These are phyloP conservation scores for Pleurotus ostreatus DNA, from an alignment of 768 basidiomycete genomes.

Conservation along the genomic window DNA sequence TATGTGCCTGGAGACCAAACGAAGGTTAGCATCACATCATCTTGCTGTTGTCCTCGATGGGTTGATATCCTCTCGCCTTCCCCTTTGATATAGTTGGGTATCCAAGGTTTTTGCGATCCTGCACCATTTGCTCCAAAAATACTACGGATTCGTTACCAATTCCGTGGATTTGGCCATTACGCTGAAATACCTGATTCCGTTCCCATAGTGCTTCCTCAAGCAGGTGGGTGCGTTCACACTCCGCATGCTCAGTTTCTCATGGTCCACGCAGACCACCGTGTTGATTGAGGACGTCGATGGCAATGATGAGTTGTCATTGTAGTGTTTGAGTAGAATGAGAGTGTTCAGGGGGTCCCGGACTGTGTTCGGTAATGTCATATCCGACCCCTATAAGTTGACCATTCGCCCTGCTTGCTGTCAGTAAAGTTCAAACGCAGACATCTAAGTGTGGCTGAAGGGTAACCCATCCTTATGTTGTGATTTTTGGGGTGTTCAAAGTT, in stretches of 20 bases:
- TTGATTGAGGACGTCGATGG: not conserved
- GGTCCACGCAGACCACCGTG: not conserved
- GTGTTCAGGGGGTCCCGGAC: too few species aligned
- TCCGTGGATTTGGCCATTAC: constrained; percentile 69
- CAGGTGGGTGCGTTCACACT: constrained; percentile 45
- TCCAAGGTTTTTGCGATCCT: constrained; percentile 90
- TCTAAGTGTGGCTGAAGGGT: not conserved
- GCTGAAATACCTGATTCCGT: constrained; percentile 71
- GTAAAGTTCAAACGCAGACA: not conserved
- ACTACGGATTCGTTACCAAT: constrained; percentile 71
- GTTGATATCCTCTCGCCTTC: not conserved
- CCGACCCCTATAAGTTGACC: not conserved
- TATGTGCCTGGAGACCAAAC: constrained; percentile 70
- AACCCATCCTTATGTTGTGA: not conserved
- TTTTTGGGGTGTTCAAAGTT: not conserved
- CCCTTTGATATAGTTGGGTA: constrained; percentile 43
- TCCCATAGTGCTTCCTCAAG: constrained; percentile 69
- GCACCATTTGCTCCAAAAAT: constrained; percentile 69
- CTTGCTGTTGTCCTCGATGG: constrained; percentile 3
- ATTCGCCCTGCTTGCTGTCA: too few species aligned
- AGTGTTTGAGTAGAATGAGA: not conserved
- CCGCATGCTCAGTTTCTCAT: not conserved
- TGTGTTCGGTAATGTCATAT: not conserved
- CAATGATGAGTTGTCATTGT: not conserved
- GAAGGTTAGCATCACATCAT: constrained; percentile 52